phyloP scores from a whole-genome alignment of 2,329 filamentous ascomycete species.

The Arthrobotrys musiformis region DNA sequence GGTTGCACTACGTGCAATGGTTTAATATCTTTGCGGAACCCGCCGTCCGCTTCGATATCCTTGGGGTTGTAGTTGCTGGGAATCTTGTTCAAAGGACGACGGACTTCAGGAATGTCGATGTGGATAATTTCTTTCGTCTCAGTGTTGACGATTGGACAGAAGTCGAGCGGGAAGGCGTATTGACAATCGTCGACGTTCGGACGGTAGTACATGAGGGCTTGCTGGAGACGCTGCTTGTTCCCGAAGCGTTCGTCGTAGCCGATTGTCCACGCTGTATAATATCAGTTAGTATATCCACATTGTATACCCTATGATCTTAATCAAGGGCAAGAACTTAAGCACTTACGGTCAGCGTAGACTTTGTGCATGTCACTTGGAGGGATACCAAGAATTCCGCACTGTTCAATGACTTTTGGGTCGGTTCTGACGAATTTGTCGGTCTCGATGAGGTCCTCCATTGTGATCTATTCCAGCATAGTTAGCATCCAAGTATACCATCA shows the following conservation, averaged over 20 bases:
- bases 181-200: conserved; percentile 86
- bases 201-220: conserved; percentile 95
- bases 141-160: conserved; percentile 89
- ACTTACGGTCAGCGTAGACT: conserved; percentile 87
- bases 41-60: conserved; percentile 77
- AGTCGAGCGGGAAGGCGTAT: conserved; percentile 91
- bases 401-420: conserved; percentile 88
- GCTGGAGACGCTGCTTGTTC: conserved; percentile 80
- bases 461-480: conserved; percentile 70
- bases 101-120: conserved; percentile 82
- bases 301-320: too few relatives aligned
- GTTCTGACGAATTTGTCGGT: conserved; percentile 80
- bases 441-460: conserved; percentile 85
- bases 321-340: background rate
- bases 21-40: conserved; percentile 82
- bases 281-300: background rate
- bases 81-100: conserved; percentile 78
- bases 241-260: conserved; percentile 92
- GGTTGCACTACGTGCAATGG: conserved; percentile 88
- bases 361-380: conserved; percentile 88
- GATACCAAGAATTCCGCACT: conserved; percentile 85
- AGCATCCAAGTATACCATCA: background rate
- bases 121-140: conserved; percentile 81
- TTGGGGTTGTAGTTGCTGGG: conserved; percentile 83
- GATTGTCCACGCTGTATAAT: conserved; percentile 80